Base-by-base conservation (phyloP, 2,329 filamentous ascomycete species). In the Grosmannia clavigera region DNA sequence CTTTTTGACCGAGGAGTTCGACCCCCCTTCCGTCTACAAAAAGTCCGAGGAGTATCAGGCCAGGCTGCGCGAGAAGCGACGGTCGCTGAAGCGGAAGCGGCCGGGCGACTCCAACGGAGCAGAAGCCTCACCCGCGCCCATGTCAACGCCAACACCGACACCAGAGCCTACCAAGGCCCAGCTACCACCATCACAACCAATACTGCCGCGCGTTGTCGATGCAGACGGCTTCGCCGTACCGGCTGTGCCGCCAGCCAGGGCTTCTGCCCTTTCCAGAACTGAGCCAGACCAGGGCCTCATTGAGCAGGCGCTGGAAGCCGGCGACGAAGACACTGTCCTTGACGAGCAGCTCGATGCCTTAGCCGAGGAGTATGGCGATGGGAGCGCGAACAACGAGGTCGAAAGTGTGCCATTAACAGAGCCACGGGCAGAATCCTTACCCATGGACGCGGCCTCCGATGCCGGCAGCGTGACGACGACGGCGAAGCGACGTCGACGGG, bases 1-100 rank as follows among this genome's bases (percentile, higher is more conserved):
- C 29, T 70, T 70, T 14, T 64, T 68, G 38, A 77, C 76, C 10
- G 66, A 68, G 46, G 70, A 72, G 1, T 86, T 89, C 64, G 89
- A 95, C 66, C 94, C 94, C 0, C 94, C 94, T 0, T 86, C 90
- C 0, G 88, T 94, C 65, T 90, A 88, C 69, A 80, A 83, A 67
- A 79, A 86, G 67, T 76, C 81, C 27, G 75, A 83, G 60, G 79
- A 85, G 67, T 81, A 81, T 69, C 75, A 81, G 67, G 74, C 78
- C 67, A 81, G 74, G 70, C 72, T 73, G 69, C 78, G 73, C 62
- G 77, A 73, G 63, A 79, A 78, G 67, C 73, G 71, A 40, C 72
- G 70, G 29, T 67, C 68, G 1, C 72, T 70, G 54, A 81, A 77
- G 67, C 75, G 75, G 57, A 81, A 77, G 70, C 74, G 75, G 60